phyloP scores from a whole-genome alignment of 2,329 filamentous ascomycete genomes.

The Arthrocladium fulminans region DNA sequence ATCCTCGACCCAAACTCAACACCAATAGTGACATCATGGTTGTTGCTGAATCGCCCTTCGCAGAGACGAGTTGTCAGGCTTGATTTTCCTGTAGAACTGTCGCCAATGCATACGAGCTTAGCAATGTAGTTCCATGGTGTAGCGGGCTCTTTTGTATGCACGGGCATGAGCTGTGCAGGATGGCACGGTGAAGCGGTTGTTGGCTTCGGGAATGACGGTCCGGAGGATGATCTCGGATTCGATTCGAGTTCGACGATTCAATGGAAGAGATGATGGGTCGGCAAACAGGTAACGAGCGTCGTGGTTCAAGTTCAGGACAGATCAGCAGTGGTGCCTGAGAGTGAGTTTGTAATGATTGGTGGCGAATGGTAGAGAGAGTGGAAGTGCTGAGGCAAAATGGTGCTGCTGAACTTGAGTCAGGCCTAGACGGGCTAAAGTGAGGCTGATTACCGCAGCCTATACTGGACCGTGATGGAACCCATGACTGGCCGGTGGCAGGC shows the following conservation, averaged over 20 bases:
- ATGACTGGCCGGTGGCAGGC: slow-evolving; percentile 4
- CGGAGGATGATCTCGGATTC: not conserved
- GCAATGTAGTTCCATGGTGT: slow-evolving; percentile 96
- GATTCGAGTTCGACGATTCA: not conserved
- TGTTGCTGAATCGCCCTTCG: slow-evolving; percentile 86
- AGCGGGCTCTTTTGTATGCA: slow-evolving; percentile 15
- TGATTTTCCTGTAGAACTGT: slow-evolving; percentile 68
- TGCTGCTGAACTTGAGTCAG: not conserved
- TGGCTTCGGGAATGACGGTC: not conserved
- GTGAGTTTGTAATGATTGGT: not conserved
- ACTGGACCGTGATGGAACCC: not conserved
- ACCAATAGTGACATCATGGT: slow-evolving; percentile 95
- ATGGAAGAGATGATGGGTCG: not conserved
- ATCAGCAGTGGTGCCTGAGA: not conserved
- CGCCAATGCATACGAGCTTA: slow-evolving; percentile 95
- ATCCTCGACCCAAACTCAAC: slow-evolving; percentile 93
- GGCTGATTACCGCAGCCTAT: too few relatives aligned
- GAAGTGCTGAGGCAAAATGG: not conserved
- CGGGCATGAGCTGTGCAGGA: slow-evolving; percentile 18
- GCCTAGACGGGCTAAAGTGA: not conserved
- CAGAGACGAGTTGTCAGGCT: slow-evolving; percentile 87
- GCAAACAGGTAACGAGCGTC: slow-evolving; percentile 1
- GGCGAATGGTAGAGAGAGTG: not conserved
- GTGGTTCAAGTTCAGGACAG: not conserved
- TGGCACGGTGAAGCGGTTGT: not conserved